Evolutionary conservation across 192 early-diverging fungal species (phyloP).

Genomic region (Chytriomyces confervae): DNA sequence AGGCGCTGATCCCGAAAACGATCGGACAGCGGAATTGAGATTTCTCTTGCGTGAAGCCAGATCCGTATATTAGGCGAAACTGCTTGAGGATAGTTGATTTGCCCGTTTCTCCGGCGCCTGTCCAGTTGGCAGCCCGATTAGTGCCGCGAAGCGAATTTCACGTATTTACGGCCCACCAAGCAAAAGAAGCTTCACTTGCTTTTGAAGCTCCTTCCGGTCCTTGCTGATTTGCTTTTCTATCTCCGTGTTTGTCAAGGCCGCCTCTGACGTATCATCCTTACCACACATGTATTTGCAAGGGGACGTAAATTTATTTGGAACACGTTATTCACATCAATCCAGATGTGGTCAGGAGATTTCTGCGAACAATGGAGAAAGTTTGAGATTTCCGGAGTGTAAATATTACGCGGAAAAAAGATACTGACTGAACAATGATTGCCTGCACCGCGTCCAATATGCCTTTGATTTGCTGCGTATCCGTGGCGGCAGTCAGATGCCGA

Average conservation of each 20-base stretch:
- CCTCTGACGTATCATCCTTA: conserved; percentile 54
- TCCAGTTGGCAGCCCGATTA: not conserved
- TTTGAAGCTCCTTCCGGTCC: conserved; percentile 78
- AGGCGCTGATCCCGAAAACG: conserved; percentile 89
- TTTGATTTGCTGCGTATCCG: conserved; percentile 60
- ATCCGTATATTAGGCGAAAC: conserved; percentile 95
- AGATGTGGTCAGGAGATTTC: not conserved
- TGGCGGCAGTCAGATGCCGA: conserved; percentile 63
- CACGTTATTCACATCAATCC: not conserved
- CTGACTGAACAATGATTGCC: conserved; percentile 50
- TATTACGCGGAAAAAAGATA: not conserved
- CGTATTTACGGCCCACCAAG: conserved; percentile 50
- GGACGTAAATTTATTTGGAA: not conserved
- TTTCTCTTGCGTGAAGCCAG: conserved; percentile 88
- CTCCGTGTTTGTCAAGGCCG: conserved; percentile 80
- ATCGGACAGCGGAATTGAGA: conserved; percentile 91
- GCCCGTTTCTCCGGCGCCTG: conserved; percentile 94
- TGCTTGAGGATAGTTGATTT: conserved; percentile 97
- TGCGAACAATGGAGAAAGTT: not conserved
- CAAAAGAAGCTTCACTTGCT: conserved; percentile 95
- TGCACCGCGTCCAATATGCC: conserved; percentile 60
- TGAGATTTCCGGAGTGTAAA: not conserved
- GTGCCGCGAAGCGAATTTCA: not conserved
- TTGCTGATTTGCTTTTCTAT: conserved; percentile 85
- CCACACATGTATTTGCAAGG: not conserved